Evolutionary conservation across 106 monocot species (phyloP), one percentile per base, ranked within the genome.

Genomic region (Cymbidium sinense): DNA sequence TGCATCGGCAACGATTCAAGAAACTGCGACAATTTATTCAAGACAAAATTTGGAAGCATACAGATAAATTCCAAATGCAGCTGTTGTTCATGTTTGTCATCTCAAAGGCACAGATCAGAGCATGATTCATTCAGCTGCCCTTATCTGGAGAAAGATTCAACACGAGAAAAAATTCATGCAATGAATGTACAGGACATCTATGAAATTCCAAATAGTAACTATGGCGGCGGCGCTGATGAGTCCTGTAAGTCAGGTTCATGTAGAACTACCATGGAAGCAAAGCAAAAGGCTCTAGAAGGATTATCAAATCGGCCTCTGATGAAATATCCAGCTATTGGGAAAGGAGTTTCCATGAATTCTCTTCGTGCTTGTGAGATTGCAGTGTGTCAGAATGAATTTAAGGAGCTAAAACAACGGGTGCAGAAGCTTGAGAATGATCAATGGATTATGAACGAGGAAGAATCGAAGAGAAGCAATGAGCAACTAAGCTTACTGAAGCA

Each of bases 351-450:
- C 0, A 7, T 34, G 25, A 33, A 69, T 69, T 77, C 17, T 83
- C 77, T n/a, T 81, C 55, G 70, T 33, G 1, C 2, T 47, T 15
- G 47, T 47, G 47, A 47, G 47, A 47, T 47, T 47, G 13, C 47
- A 17, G 47, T 11, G 13, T 15, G 47, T 47, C 47, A 47, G 11
- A 51, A 23, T 51, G 77, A 83, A 50, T 1, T 82, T 70, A 76
- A 78, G 6, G 61, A 84, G 62, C 75, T 86, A 20, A 87, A 82
- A 37, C 7, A 39, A 71, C 75, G 37, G n/a, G 30, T 86, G 43
- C 80, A 76, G 79, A 50, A 69, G 20, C 62, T 93, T 65, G 79
- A 82, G 21, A 74, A 80, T 61, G 85, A 89, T 25, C 67, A 83
- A 43, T 77, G 64, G 20, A 47, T 34, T 47, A 64, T 73, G 82